These are phyloP conservation scores for Tanacetum coccineum DNA, from an alignment of 129 eudicot species.

Conservation along the genomic window DNA sequence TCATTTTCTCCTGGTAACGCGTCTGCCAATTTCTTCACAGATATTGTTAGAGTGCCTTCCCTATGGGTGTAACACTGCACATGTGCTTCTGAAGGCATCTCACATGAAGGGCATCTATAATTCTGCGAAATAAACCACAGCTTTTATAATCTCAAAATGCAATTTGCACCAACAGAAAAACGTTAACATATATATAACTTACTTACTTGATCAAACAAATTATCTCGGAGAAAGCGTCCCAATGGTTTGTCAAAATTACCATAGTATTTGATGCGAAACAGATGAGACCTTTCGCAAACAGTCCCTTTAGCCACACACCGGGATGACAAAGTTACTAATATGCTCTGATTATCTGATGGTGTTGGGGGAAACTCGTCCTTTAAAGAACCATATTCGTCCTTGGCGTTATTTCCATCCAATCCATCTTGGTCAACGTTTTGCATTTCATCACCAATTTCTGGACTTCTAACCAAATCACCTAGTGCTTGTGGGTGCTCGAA, in stretches of 20 bases:
- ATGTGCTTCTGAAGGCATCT: constrained; percentile 95
- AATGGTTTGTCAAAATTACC: constrained; percentile 91
- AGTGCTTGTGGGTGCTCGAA: constrained; percentile 24
- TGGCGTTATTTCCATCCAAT: constrained; percentile 35
- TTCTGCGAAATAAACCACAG: constrained; percentile 44
- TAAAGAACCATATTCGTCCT: constrained; percentile 20
- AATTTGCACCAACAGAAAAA: constrained; percentile 1
- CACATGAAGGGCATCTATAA: constrained; percentile 83
- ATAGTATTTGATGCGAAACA: constrained; percentile 92
- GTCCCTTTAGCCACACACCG: constrained; percentile 98
- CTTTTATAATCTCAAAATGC: constrained; percentile 18
- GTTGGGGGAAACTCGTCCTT: constrained; percentile 96
- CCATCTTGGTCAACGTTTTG: constrained; percentile 11
- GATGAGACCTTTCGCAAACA: constrained; percentile 95
- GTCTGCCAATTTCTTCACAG: constrained; percentile 85
- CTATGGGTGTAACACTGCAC: constrained; percentile 97
- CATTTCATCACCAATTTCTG: constrained; percentile 22
- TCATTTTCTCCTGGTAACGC: constrained; percentile 86
- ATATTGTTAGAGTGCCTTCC: constrained; percentile 95
- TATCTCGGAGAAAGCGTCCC: constrained; percentile 91
- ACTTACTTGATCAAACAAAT: constrained; percentile 86
- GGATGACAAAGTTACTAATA: constrained; percentile 87
- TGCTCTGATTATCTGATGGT: constrained; percentile 92
- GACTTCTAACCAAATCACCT: constrained; percentile 15
- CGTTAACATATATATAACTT: not conserved